Percentiles rank a stretch among this genome's conserved stretches.
These are phyloP conservation scores for Skeletonema potamos DNA, from an alignment of 108 stramenopile genomes.

Conservation along the genomic window DNA sequence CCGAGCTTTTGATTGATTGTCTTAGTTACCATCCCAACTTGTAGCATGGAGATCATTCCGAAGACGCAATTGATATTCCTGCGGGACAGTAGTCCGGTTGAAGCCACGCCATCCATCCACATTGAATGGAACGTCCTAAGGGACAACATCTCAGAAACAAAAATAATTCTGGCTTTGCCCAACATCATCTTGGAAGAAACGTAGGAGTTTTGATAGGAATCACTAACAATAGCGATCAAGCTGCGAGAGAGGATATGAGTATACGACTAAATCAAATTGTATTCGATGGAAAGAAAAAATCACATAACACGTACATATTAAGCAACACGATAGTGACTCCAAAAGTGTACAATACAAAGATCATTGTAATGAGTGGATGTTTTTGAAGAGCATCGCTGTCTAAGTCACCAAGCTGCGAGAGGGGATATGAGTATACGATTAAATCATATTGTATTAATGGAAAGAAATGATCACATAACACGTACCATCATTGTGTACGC, in stretches of 20 bases:
- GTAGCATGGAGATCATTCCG: not conserved
- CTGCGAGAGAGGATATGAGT: not conserved
- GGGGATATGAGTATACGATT: not conserved
- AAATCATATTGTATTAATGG: not conserved
- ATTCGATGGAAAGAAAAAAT: not conserved
- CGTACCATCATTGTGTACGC: slow-evolving; percentile 2
- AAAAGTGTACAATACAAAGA: slow-evolving; percentile 19
- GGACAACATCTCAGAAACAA: slow-evolving; percentile 1
- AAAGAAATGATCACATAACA: not conserved
- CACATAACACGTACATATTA: slow-evolving; percentile 1
- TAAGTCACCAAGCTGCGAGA: slow-evolving; percentile 8
- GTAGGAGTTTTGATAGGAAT: slow-evolving; percentile 16
- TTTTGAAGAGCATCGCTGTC: slow-evolving; percentile 3
- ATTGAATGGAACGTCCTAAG: slow-evolving; percentile 1
- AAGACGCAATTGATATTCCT: not conserved
- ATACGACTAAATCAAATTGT: not conserved
- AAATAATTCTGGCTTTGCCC: slow-evolving; percentile 11
- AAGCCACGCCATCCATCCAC: not conserved
- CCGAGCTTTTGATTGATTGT: not conserved
- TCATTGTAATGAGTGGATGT: slow-evolving; percentile 9
- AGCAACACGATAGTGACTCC: slow-evolving; percentile 15
- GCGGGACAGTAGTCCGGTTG: not conserved
- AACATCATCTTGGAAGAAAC: slow-evolving; percentile 9
- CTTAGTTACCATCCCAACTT: not conserved
- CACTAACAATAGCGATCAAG: slow-evolving; percentile 20